Conservation (phyloP, 2,329 filamentous ascomycete species). For the Pyrenophora teres region DNA sequence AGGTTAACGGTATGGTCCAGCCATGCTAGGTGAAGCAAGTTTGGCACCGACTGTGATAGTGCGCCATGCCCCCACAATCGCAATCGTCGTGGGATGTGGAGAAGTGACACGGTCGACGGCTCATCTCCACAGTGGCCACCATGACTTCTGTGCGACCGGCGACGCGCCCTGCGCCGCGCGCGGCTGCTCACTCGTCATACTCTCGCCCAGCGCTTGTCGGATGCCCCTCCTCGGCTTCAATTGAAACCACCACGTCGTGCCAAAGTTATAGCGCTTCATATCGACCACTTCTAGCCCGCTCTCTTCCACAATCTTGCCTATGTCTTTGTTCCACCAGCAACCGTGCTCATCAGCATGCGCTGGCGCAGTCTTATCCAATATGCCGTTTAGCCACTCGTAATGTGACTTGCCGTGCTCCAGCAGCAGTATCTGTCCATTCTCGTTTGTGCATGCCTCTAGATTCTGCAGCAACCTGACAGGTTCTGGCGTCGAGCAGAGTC, state of each 20-base stretch:
- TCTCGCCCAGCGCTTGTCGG: constrained; percentile 22
- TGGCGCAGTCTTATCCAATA: constrained; percentile 53
- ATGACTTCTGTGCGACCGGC: constrained; percentile 35
- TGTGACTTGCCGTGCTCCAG: constrained; percentile 58
- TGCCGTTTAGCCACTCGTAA: constrained; percentile 54
- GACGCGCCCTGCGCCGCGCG: constrained; percentile 20
- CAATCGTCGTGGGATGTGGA: constrained; percentile 15
- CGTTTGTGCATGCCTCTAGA: constrained; percentile 50
- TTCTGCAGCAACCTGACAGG: constrained; percentile 53
- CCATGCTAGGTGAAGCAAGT: not conserved
- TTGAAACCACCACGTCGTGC: constrained; percentile 57
- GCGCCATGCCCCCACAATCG: constrained; percentile 11
- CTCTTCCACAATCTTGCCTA: constrained; percentile 54
- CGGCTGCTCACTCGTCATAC: constrained; percentile 17
- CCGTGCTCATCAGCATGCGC: constrained; percentile 56
- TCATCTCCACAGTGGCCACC: constrained; percentile 46
- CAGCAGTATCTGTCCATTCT: constrained; percentile 52
- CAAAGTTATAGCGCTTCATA: constrained; percentile 54
- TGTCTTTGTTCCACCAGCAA: constrained; percentile 60
- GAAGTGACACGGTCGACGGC: constrained; percentile 10
- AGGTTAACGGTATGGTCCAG: not conserved
- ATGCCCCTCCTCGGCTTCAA: constrained; percentile 49
- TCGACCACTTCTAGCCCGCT: constrained; percentile 54
- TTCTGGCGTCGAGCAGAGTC: constrained; percentile 55
- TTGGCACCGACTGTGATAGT: constrained; percentile 2